Base-by-base conservation (phyloP, 176 grass and related monocot species). In the Cenchrus fungigraminus region DNA sequence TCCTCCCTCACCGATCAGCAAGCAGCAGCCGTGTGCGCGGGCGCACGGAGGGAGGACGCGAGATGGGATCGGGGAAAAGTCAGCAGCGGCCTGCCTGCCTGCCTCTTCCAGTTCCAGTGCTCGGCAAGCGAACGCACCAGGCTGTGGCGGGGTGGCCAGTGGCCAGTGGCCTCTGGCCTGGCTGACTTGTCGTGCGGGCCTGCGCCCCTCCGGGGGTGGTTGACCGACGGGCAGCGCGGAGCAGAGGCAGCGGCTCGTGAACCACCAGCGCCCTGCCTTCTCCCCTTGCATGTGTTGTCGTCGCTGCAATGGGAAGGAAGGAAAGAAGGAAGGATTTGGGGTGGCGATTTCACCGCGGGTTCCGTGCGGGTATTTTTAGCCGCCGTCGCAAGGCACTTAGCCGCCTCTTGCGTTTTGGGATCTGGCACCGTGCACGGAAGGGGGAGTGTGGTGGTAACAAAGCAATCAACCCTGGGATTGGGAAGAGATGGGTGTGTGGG, bases 351-450 rank as follows among this genome's bases (percentile, higher is more conserved):
- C 37, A 56, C 82, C 15, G 54, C 29, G 43, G 66, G 57, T 79
- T 83, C 14, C 73, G 56, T 83, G 74, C 31, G 64, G 50, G 65
- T 78, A 55, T 79, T 53, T 77, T 62, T 67, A 22, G 46, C 34
- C 46, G 47, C 11, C 19, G 13, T 37, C 25, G 78, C 67, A 31
- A n/a, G 54, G 32, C 53, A 49, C 44, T 45, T 52, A 10, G 10
- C 70, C 40, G 31, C 61, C 19, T 42, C 20, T 29, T 59, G 34
- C 65, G 1, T 49, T 70, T 63, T 6, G 73, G 82, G 69, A 89
- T 85, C 82, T 44, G 45, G 20, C 70, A 5, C 31, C 74, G 44
- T 42, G 76, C 71, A 67, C 76, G 82, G 71, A 64, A 60, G 58
- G 84, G 37, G 25, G 52, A 34, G 6, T 37, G 67, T n/a, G 73